phyloP scores from a whole-genome alignment of 139 green algal species.

The Chlorella ohadii region DNA sequence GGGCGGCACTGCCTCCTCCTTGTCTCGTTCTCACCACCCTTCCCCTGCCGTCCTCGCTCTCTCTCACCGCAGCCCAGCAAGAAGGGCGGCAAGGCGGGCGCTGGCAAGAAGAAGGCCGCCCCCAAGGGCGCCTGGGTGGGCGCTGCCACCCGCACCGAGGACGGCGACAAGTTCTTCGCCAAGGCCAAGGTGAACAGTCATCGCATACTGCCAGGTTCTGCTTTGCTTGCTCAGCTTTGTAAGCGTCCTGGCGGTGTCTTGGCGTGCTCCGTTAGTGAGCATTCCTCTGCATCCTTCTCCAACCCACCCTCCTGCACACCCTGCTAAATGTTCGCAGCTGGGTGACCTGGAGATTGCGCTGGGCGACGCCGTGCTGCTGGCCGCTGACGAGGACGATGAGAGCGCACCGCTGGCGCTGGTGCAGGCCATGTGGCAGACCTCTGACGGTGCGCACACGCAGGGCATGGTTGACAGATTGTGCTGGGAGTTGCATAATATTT shows the following conservation, averaged over 20 bases:
- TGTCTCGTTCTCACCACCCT: no score
- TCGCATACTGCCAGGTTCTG: no score
- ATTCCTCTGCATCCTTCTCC: no score
- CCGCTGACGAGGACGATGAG: constrained; percentile 34
- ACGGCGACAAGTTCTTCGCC: constrained; percentile 49
- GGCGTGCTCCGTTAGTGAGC: no score
- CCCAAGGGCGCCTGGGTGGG: constrained; percentile 50
- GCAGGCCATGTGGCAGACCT: constrained; percentile 76
- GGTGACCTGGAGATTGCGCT: constrained; percentile 48
- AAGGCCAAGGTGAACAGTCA: constrained; percentile 22
- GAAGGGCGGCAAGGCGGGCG: constrained; percentile 17
- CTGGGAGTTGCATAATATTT: no score
- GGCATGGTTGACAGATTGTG: no score
- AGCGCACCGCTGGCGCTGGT: constrained; percentile 64
- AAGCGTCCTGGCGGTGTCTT: no score
- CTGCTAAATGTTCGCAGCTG: no score
- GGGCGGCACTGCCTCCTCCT: no score
- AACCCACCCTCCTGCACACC: no score
- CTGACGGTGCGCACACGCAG: constrained; percentile 25
- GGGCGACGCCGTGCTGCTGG: constrained; percentile 62
- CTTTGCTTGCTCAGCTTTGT: no score
- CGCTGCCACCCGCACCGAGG: constrained; percentile 6
- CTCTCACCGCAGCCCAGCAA: constrained; percentile 5
- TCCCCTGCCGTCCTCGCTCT: background rate
- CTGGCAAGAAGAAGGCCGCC: constrained; percentile 12